Percentiles rank a stretch among this genome's conserved stretches.
Conservation (phyloP, 1,284 basidiomycete species). For the Blastosporella zonata region DNA sequence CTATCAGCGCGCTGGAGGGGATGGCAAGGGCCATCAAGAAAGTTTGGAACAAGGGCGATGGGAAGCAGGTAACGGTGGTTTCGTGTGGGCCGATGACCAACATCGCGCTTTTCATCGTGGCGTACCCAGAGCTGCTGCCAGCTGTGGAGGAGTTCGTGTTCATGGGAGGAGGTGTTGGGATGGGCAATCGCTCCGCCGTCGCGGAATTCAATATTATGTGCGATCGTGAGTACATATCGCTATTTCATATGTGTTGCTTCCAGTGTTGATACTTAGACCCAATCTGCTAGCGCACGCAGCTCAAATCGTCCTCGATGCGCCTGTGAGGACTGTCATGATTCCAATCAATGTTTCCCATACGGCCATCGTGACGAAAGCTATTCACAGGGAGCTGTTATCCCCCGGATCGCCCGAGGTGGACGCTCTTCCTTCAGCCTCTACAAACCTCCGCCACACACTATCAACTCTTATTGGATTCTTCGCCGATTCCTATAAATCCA, state of each 20-base stretch:
- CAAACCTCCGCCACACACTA: constrained; percentile 65
- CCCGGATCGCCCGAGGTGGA: constrained; percentile 23
- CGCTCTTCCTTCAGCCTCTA: constrained; percentile 39
- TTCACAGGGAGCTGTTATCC: constrained; percentile 52
- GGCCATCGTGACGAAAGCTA: constrained; percentile 60
- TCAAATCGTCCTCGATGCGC: constrained; percentile 66
- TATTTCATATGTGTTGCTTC: background rate
- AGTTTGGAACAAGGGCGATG: constrained; percentile 52
- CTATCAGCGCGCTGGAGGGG: constrained; percentile 59
- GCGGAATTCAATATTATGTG: constrained; percentile 85
- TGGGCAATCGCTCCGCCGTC: constrained; percentile 75
- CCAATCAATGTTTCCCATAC: constrained; percentile 85
- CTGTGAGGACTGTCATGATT: constrained; percentile 62
- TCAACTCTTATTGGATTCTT: constrained; percentile 75
- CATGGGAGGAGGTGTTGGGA: constrained; percentile 87
- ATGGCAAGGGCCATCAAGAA: constrained; percentile 56
- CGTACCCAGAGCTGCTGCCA: constrained; percentile 67
- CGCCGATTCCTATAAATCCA: constrained; percentile 61
- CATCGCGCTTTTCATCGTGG: constrained; percentile 70
- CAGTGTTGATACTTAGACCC: no score
- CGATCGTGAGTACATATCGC: constrained; percentile 55
- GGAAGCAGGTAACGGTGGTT: constrained; percentile 60
- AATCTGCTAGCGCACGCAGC: constrained; percentile 67
- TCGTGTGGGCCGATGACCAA: constrained; percentile 87
- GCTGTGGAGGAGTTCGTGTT: constrained; percentile 77